Base-by-base conservation (phyloP, 2,329 filamentous ascomycete species). In the Annulohypoxylon truncatum region DNA sequence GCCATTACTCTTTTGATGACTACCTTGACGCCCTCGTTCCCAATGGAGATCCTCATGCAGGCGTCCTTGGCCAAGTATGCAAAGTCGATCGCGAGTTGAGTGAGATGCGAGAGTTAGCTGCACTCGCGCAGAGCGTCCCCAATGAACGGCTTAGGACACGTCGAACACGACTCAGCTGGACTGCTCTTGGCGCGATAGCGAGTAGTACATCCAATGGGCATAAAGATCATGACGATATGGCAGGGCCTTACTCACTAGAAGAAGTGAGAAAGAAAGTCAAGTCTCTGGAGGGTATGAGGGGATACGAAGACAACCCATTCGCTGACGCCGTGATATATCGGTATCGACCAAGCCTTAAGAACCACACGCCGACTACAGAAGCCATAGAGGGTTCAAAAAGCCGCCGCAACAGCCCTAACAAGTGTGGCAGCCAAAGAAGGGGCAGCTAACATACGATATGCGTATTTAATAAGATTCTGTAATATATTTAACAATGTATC, bases 81-180 rank as follows among this genome's bases (percentile, higher is more conserved):
- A 57, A 62, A 33, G 75, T 82, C 31, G 80, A 82, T 69, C 76
- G 78, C 48, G 79, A 82, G 59, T 72, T 79, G 26, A 79, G 78
- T 35, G 80, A 82, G 72, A 79, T 77, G 73, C 78, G 80, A 47
- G 80, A 81, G 73, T 76, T 81, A 38, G 77, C 78, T 0, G 79
- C 79, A 59, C 77, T 81, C 70, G 73, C 75, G 3, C 76, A 75
- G 61, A 76, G 78, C 62, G 71, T 77, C 18, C 68, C 68, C 28
- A 67, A 67, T 15, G 67, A 70, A 31, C 68, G 64, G 9, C 57
- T 67, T 15, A 67, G 57, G 18, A 63, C 61, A 54, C 59, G 44
- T 67, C 64, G 74, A 73, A 52, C 71, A 71, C 58, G 79, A 7
- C 73, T 78, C 12, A 82, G 80, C 72, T 82, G 80, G 80, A 81